Evolutionary conservation across 495 filamentous ascomycete genomes (phyloP).

Genomic region (Aspergillus wentii): DNA sequence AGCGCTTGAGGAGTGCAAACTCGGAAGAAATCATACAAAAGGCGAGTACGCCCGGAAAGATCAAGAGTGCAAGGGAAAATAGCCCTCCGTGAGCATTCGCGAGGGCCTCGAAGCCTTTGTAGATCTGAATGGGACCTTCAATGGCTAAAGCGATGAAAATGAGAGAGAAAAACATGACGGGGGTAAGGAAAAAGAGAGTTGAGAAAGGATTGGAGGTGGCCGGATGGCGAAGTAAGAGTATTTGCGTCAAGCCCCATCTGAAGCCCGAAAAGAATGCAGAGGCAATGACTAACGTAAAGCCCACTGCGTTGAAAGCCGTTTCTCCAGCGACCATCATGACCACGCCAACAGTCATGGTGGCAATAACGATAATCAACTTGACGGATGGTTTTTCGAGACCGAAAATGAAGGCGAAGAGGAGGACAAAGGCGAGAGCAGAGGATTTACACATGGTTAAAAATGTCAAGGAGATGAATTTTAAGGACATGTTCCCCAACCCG

Average conservation of each 20-base stretch:
- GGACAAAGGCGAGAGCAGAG: constrained; percentile 88
- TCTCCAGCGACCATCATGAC: constrained; percentile 99
- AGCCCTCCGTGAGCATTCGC: constrained; percentile 59
- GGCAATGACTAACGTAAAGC: constrained; percentile 87
- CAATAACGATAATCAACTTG: constrained; percentile 80
- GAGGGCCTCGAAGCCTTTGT: constrained; percentile 57
- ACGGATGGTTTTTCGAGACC: constrained; percentile 83
- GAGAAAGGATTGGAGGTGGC: constrained; percentile 97
- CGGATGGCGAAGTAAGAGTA: constrained; percentile 88
- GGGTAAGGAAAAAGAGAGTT: constrained; percentile 93
- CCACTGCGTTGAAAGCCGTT: constrained; percentile 81
- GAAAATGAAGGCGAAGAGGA: constrained; percentile 94
- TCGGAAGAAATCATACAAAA: constrained; percentile 97
- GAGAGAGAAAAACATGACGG: constrained; percentile 89
- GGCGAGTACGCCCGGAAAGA: constrained; percentile 88
- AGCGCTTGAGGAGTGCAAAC: constrained; percentile 92
- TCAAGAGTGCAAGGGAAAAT: constrained; percentile 54
- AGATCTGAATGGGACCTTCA: constrained; percentile 69
- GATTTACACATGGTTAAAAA: constrained; percentile 99
- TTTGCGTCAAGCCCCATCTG: constrained; percentile 95
- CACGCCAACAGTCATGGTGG: constrained; percentile 89
- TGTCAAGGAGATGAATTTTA: constrained; percentile 92
- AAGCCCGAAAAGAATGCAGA: constrained; percentile 95
- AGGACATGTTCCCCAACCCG: constrained; percentile 89
- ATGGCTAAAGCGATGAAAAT: constrained; percentile 77